Evolutionary conservation across 2,329 filamentous ascomycete species (phyloP).

Genomic region (Beauveria sp.): DNA sequence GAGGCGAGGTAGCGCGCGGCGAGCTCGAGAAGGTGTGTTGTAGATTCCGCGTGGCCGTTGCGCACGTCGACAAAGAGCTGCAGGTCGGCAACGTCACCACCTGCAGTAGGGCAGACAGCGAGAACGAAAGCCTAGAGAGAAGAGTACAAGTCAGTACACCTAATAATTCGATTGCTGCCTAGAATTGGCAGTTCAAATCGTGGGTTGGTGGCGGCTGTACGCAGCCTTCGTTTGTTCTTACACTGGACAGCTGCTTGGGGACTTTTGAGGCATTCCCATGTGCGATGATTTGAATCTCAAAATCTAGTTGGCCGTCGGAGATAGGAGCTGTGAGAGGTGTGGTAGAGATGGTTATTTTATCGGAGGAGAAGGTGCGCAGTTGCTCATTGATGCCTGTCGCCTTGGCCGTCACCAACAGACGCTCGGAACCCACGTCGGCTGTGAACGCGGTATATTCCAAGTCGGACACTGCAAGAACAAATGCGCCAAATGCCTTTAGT

Average conservation of each 20-base stretch:
- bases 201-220: neutral
- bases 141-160: neutral
- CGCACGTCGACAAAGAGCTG: slow-evolving; percentile 10
- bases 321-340: neutral
- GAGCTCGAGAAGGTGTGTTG: slow-evolving; percentile 8
- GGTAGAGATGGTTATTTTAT: neutral
- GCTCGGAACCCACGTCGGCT: slow-evolving; percentile 8
- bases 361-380: neutral
- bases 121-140: slow-evolving; percentile 1
- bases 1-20: slow-evolving; percentile 10
- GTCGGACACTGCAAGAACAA: slow-evolving; percentile 7
- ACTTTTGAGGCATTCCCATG: neutral
- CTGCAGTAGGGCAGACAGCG: neutral
- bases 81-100: neutral
- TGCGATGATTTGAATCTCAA: slow-evolving; percentile 5
- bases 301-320: neutral
- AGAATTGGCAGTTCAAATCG: too few species aligned
- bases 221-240: neutral
- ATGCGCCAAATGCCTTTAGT: slow-evolving; percentile 2
- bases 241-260: slow-evolving; percentile 6
- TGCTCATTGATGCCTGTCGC: slow-evolving; percentile 3
- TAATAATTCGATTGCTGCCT: neutral
- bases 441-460: slow-evolving; percentile 6
- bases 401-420: slow-evolving; percentile 6
- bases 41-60: slow-evolving; percentile 5